Evolutionary conservation across 345 rosid species (phyloP).

Genomic region (Syzygium grande): DNA sequence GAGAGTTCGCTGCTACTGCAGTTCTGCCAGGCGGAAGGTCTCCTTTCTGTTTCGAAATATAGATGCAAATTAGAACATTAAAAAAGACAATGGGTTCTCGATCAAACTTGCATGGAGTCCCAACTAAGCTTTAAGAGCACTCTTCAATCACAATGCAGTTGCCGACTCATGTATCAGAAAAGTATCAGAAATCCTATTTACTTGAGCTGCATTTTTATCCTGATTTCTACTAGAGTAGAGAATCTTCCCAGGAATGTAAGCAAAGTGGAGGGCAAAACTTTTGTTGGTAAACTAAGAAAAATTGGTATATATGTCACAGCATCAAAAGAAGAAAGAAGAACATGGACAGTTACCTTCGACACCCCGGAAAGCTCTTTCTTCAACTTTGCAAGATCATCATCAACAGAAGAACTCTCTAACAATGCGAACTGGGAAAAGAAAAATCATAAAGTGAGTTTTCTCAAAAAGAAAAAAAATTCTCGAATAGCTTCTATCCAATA

Average conservation of each 20-base stretch:
- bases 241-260: background rate
- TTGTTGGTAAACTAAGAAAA: background rate
- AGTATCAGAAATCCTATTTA: background rate
- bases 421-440: conserved; percentile 25
- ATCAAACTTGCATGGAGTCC: background rate
- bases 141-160: background rate
- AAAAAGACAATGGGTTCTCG: background rate
- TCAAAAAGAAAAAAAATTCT: background rate
- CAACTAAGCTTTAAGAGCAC: background rate
- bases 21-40: conserved; percentile 19
- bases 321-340: background rate
- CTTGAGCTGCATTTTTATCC: background rate
- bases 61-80: background rate
- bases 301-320: background rate
- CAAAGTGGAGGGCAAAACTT: background rate
- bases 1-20: background rate
- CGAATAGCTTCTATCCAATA: background rate
- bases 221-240: background rate
- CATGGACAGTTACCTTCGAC: conserved; percentile 26
- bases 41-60: conserved; percentile 3
- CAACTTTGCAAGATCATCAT: conserved; percentile 40
- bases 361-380: conserved; percentile 41
- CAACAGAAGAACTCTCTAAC: conserved; percentile 49
- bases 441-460: background rate
- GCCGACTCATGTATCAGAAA: background rate